phyloP scores from a whole-genome alignment of 1,284 basidiomycete species.

The Ceratobasidium sp. region DNA sequence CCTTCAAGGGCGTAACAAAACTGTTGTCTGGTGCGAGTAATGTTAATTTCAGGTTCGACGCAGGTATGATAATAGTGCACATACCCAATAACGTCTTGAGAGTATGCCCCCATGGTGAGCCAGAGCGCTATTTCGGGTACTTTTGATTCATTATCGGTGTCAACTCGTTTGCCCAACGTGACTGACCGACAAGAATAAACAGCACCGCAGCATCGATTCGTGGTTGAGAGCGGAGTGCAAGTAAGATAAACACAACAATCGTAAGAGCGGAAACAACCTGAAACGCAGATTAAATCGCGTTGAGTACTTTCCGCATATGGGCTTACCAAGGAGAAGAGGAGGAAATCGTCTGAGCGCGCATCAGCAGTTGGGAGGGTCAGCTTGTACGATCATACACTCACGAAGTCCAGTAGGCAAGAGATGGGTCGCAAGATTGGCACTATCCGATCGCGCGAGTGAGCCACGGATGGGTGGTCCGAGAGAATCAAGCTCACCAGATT shows the following conservation, averaged over 20 bases:
- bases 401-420: constrained; percentile 26
- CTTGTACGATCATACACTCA: not conserved
- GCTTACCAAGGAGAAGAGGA: constrained; percentile 34
- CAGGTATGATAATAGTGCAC: constrained; percentile 63
- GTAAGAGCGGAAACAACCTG: constrained; percentile 36
- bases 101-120: constrained; percentile 38
- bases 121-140: constrained; percentile 3
- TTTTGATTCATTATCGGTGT: not conserved
- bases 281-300: not conserved
- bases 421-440: constrained; percentile 8
- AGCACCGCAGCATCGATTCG: constrained; percentile 29
- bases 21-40: constrained; percentile 6
- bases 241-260: constrained; percentile 16
- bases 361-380: not conserved
- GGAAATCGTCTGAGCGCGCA: constrained; percentile 30
- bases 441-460: not conserved
- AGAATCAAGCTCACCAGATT: constrained; percentile 23
- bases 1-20: constrained; percentile 37
- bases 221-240: constrained; percentile 24
- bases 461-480: not conserved
- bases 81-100: constrained; percentile 68
- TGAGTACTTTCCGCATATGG: not conserved
- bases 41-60: constrained; percentile 44
- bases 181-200: constrained; percentile 24
- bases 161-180: not conserved